Base-by-base conservation (phyloP, 2,329 filamentous ascomycete species). In the Tolypocladium ophioglossoides region DNA sequence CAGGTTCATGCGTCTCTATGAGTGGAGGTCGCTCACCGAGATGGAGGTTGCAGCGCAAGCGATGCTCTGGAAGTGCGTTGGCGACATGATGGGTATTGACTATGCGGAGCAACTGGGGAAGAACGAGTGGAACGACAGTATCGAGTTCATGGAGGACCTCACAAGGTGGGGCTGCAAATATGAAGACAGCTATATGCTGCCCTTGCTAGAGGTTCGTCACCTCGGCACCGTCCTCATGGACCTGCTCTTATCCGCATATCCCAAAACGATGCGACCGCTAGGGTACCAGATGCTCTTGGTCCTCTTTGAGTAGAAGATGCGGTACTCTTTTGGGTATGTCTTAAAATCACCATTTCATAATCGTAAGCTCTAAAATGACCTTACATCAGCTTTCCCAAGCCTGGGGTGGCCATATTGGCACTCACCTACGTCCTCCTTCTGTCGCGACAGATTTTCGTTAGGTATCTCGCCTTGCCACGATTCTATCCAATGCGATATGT, bases 1-100 rank as follows among this genome's bases (percentile, higher is more conserved):
- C 34, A 73, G 77, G 16, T 90, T 86, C 74, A 77, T 87, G 35
- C 66, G 75, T 6, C 70, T 71, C 7, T 87, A 83, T 61, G 89
- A 92, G 64, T 92, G 87, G 87, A 79, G 88, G 2, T 40, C 70
- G 5, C 66, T 89, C 24, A 85, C 78, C 18, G 79, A 85, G 0
- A 74, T 91, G 68, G 88, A 91, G 67, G 66, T 74, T 11, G 87
- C 84, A 57, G 86, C 85, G 0, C 68, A 85, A 34, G 83, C 80
- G 18, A 83, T 80, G 0, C 82, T 87, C 62, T 91, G 86, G 86
- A 87, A 87, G 67, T 75, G 76, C 52, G 70, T 89, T 18, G 87
- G 86, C 16, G 83, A 89, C 60, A 79, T 80, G 52, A 86, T 91
- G 80, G 77, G 75, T 0, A 86, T 91, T 57, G 65, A 73, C 50